Evolutionary conservation across 345 rosid species (phyloP).

Genomic region (Citrus maxima): DNA sequence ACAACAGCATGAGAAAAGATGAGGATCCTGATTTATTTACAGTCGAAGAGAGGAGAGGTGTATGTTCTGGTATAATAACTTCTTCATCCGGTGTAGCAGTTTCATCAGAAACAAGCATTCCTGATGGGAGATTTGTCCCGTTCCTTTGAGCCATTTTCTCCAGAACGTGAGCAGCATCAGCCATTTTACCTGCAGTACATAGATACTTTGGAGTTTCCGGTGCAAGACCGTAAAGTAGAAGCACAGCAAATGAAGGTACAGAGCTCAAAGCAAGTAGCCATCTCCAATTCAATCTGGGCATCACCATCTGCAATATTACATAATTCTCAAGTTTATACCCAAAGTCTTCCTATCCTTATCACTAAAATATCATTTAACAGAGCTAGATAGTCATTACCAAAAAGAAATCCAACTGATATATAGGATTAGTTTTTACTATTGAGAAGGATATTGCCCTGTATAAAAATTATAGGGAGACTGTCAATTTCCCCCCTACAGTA

Average conservation of each 20-base stretch:
- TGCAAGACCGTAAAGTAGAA: constrained; percentile 36
- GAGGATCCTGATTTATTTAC: constrained; percentile 25
- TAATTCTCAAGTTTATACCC: too few relatives aligned
- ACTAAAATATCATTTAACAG: too few relatives aligned
- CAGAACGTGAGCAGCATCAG: constrained; percentile 43
- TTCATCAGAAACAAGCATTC: constrained; percentile 40
- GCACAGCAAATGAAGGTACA: constrained; percentile 50
- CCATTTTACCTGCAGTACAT: constrained; percentile 39
- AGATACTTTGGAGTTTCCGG: constrained; percentile 68
- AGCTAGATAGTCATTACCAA: too few relatives aligned
- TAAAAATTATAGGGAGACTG: too few relatives aligned
- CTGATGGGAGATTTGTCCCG: constrained; percentile 34
- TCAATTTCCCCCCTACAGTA: too few relatives aligned
- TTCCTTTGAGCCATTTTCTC: constrained; percentile 37
- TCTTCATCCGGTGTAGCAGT: constrained; percentile 17
- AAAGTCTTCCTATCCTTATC: too few relatives aligned
- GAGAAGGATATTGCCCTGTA: too few relatives aligned
- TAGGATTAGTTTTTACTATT: too few relatives aligned
- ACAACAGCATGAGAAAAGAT: constrained; percentile 41
- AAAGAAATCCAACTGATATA: too few relatives aligned
- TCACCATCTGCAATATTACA: constrained; percentile 34
- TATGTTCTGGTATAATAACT: constrained; percentile 12
- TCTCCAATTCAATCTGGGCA: constrained; percentile 64
- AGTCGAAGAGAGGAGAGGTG: constrained; percentile 14
- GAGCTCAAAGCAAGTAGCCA: constrained; percentile 67